A percentile compares a stretch with the other conserved stretches of the same genome.
phyloP scores from a whole-genome alignment of 2,329 filamentous ascomycete species.

The Hypoxylon sp. region DNA sequence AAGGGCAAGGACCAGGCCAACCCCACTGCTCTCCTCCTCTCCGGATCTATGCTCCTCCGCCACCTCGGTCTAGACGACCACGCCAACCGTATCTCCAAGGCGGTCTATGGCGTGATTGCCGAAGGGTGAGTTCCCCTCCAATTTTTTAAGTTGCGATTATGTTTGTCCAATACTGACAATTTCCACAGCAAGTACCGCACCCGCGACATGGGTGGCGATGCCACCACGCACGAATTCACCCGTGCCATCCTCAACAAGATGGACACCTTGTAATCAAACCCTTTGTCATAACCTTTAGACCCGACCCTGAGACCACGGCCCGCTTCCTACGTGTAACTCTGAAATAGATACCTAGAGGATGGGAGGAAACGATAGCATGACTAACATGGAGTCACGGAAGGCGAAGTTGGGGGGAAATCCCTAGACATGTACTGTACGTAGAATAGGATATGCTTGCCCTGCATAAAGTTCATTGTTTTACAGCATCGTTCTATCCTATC shows the following conservation, averaged over 20 bases:
- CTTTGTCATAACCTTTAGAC: conserved; percentile 17
- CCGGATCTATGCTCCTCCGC: conserved; percentile 95
- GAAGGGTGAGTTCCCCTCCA: conserved; percentile 77
- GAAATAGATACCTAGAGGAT: conserved; percentile 50
- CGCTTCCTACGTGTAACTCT: conserved; percentile 44
- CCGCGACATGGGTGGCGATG: conserved; percentile 93
- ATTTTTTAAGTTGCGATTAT: not conserved
- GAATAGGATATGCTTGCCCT: conserved; percentile 51
- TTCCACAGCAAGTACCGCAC: conserved; percentile 82
- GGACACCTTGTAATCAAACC: conserved; percentile 76
- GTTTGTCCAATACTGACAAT: conserved; percentile 58
- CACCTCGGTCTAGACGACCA: conserved; percentile 98
- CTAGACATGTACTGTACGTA: conserved; percentile 53
- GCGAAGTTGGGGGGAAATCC: conserved; percentile 48
- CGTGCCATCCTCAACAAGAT: conserved; percentile 94
- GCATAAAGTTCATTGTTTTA: conserved; percentile 42
- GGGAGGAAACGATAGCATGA: conserved; percentile 52
- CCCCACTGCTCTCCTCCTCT: conserved; percentile 95
- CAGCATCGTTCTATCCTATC: not conserved
- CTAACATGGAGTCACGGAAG: conserved; percentile 52
- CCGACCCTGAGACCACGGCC: conserved; percentile 48
- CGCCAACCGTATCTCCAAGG: conserved; percentile 97
- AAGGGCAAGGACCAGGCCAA: conserved; percentile 99
- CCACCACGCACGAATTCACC: conserved; percentile 95
- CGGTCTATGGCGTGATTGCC: conserved; percentile 82